Percentiles rank a stretch among this genome's conserved stretches.
These are phyloP conservation scores for Pyrenochaeta sp. DNA, from an alignment of 2,329 filamentous ascomycete species.

Conservation along the genomic window DNA sequence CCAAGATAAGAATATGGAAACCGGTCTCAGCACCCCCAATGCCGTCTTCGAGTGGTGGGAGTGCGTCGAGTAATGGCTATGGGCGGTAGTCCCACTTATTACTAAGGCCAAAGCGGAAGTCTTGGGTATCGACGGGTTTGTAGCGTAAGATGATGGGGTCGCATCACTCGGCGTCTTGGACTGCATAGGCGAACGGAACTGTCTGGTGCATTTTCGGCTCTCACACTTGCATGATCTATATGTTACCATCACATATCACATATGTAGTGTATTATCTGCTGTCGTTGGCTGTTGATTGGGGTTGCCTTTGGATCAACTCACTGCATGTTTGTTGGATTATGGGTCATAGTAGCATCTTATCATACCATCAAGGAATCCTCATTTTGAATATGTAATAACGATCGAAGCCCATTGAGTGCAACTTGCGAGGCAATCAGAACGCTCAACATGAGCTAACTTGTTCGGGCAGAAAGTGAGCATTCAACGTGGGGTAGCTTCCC, in stretches of 20 bases:
- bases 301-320: not conserved
- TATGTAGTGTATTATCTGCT: not conserved
- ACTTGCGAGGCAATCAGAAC: not conserved
- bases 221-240: not conserved
- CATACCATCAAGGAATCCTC: not conserved
- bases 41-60: slow-evolving; percentile 9
- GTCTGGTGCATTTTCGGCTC: not conserved
- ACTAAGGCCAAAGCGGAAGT: not conserved
- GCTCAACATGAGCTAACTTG: not conserved
- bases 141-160: not conserved
- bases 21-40: slow-evolving; percentile 25
- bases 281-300: not conserved
- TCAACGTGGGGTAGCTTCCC: not conserved
- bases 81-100: not conserved
- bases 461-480: not conserved
- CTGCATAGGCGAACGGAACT: not conserved
- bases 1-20: slow-evolving; percentile 79
- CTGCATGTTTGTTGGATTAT: not conserved
- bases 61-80: slow-evolving; percentile 29
- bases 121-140: not conserved
- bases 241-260: not conserved
- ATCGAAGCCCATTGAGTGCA: not conserved
- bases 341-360: not conserved
- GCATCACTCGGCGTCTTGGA: not conserved
- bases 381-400: not conserved